Evolutionary conservation across 768 basidiomycete species (phyloP).

Genomic region (Tricholoma sp.): DNA sequence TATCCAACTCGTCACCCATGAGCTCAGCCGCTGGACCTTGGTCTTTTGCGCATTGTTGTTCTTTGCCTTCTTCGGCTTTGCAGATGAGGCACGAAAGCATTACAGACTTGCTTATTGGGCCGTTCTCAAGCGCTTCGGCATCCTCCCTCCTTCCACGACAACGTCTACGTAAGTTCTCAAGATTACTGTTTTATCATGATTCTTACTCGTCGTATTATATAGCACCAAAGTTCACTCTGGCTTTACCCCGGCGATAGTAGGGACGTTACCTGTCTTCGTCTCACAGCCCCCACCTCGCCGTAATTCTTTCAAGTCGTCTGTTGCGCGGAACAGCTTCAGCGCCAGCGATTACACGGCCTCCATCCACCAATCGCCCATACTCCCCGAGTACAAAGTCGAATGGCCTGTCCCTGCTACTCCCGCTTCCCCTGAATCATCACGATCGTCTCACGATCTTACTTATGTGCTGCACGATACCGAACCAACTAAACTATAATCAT

Average conservation of each 20-base stretch:
- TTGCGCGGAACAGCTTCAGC: not conserved
- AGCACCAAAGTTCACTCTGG: not conserved
- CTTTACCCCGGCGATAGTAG: not conserved
- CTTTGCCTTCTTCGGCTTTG: constrained; percentile 66
- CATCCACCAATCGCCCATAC: not conserved
- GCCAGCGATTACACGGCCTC: not conserved
- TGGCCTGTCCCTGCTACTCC: not conserved
- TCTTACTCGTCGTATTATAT: not conserved
- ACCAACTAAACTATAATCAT: not conserved
- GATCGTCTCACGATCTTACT: not conserved
- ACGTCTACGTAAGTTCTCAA: not conserved
- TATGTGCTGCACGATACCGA: not conserved
- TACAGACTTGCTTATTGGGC: constrained; percentile 38
- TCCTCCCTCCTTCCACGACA: constrained; percentile 14
- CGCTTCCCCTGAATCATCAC: not conserved
- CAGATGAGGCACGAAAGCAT: too few relatives aligned
- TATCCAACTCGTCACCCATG: constrained; percentile 22
- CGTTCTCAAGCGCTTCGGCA: constrained; percentile 34
- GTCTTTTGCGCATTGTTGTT: constrained; percentile 49
- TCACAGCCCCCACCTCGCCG: not conserved
- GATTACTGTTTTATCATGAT: not conserved
- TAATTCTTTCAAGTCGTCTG: not conserved
- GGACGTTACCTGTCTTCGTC: not conserved
- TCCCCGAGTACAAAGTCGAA: not conserved
- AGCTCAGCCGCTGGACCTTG: constrained; percentile 44